Percentiles rank a stretch among this genome's conserved stretches.
phyloP scores from a whole-genome alignment of 148 eudicot genomes.

The Agrostemma githago region DNA sequence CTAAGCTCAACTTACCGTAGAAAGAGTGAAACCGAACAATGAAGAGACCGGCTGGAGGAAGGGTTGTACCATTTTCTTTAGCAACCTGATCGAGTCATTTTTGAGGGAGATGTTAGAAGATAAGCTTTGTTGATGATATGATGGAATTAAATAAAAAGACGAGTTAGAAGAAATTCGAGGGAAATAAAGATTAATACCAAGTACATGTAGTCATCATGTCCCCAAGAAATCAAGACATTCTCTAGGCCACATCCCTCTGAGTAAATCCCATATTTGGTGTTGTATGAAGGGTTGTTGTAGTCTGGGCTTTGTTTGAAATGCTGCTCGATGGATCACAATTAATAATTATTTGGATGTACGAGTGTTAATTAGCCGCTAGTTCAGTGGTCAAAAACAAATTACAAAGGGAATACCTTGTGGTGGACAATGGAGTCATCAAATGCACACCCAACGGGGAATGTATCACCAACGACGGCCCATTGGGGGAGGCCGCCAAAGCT shows the following conservation, averaged over 20 bases:
- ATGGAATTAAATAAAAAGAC: too few species aligned
- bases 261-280: slow-evolving; percentile 49
- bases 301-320: slow-evolving; percentile 47
- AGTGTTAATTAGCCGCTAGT: too few species aligned
- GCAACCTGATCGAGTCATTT: slow-evolving; percentile 33
- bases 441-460: slow-evolving; percentile 89
- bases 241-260: slow-evolving; percentile 56
- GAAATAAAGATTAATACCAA: slow-evolving; percentile 38
- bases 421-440: slow-evolving; percentile 76
- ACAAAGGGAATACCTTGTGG: too few species aligned
- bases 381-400: too few species aligned
- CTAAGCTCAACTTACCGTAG: slow-evolving; percentile 31
- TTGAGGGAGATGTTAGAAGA: background rate
- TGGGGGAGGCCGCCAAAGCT: slow-evolving; percentile 83
- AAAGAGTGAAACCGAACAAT: slow-evolving; percentile 56
- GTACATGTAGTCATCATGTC: slow-evolving; percentile 74
- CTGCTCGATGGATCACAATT: slow-evolving; percentile 15
- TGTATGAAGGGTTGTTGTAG: slow-evolving; percentile 40
- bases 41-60: slow-evolving; percentile 47
- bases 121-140: background rate
- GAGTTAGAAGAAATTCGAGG: background rate
- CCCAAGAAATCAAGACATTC: slow-evolving; percentile 51
- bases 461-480: slow-evolving; percentile 98
- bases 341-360: too few species aligned
- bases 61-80: slow-evolving; percentile 44